Percentiles rank a stretch among this genome's conserved stretches.
Evolutionary conservation across 2,329 filamentous ascomycete species (phyloP).

Genomic region (Fusarium gaditjirri): DNA sequence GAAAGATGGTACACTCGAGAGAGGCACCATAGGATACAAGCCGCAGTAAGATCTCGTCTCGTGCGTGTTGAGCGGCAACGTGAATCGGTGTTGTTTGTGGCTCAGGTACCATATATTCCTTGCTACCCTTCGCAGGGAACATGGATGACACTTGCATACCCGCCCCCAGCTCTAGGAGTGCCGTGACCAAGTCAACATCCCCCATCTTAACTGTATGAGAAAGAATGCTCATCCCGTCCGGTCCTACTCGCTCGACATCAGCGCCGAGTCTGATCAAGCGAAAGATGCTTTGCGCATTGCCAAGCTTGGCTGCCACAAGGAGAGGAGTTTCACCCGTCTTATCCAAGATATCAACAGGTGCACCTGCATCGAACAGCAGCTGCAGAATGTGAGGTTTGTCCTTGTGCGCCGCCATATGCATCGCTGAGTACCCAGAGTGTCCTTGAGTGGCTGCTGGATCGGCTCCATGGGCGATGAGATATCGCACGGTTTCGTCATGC

Average conservation of each 20-base stretch:
- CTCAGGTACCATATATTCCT: slow-evolving; percentile 41
- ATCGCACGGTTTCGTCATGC: slow-evolving; percentile 45
- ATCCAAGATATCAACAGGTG: slow-evolving; percentile 39
- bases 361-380: slow-evolving; percentile 38
- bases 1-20: slow-evolving; percentile 44
- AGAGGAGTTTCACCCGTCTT: slow-evolving; percentile 43
- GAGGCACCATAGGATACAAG: slow-evolving; percentile 41
- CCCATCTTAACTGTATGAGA: slow-evolving; percentile 44
- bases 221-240: slow-evolving; percentile 45
- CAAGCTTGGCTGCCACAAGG: slow-evolving; percentile 44
- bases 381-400: slow-evolving; percentile 40
- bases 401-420: slow-evolving; percentile 46
- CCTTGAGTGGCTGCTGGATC: slow-evolving; percentile 36
- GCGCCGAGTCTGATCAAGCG: slow-evolving; percentile 42
- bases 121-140: slow-evolving; percentile 11
- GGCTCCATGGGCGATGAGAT: slow-evolving; percentile 42
- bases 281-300: slow-evolving; percentile 38
- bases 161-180: slow-evolving; percentile 39
- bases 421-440: slow-evolving; percentile 42
- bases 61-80: slow-evolving; percentile 42
- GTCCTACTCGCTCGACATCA: slow-evolving; percentile 41
- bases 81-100: slow-evolving; percentile 43
- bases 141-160: slow-evolving; percentile 28
- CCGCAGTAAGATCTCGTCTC: slow-evolving; percentile 41
- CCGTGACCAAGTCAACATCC: slow-evolving; percentile 37